Base-by-base conservation (phyloP, 129 eudicot genomes). In the Flaveria bidentis region DNA sequence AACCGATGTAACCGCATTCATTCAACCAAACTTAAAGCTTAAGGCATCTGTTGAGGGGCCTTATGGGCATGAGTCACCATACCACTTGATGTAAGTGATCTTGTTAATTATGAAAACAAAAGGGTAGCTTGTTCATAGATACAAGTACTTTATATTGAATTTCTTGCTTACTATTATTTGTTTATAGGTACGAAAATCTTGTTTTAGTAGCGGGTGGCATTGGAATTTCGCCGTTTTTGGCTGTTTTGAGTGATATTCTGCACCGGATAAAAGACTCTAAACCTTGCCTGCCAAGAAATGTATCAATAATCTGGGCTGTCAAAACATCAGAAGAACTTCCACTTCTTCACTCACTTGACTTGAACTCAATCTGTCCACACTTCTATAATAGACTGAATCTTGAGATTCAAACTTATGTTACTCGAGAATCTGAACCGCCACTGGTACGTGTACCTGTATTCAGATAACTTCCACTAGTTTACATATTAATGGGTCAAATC, bases 191-290 rank as follows among this genome's bases (percentile, higher is more conserved):
- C 69, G 87, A 88, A 76, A 86, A 92, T 78, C 91, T 92, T 60
- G 84, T 92, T 67, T 75, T 92, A 73, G 96, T 92, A 9, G 98
- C 98, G 1, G 98, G 98, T 5, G 98, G 98, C 45, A 92, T 92
- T 50, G 98, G 98, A 58, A 88, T 92, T 73, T 83, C 98, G n/a
- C 98, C 98, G 1, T 92, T 92, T 71, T 50, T 92, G 28, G 98
- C 98, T 75, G 82, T 90, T 55, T 78, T 92, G 76, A 92, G 88
- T 50, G 98, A 92, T 77, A 52, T 92, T 74, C 81, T 92, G 3
- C 85, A 83, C 79, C 93, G 85, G 45, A 72, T 90, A 36, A 80
- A 77, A 18, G 87, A 83, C 18, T 67, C 91, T 15, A 89, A 79
- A 80, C 88, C 94, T 45, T 89, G 96, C 71, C 66, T 82, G 52